phyloP scores from a whole-genome alignment of 805 yeast species.

The Lipomyces mesembrius region DNA sequence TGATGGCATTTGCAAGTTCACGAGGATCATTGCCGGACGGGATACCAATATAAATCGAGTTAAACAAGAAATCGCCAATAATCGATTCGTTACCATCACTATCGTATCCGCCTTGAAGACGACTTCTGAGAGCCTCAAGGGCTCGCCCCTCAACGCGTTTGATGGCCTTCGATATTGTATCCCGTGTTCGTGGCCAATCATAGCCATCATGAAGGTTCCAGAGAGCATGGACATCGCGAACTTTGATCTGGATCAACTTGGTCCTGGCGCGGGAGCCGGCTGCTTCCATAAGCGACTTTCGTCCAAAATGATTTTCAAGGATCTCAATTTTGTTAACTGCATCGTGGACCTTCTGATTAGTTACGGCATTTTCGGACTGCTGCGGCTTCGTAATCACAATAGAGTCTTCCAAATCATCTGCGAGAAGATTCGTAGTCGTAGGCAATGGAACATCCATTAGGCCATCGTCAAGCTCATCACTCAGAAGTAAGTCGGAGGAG shows the following conservation, averaged over 20 bases:
- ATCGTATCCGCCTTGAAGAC: conserved; percentile 28
- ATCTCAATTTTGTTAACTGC: conserved; percentile 32
- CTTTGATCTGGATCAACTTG: conserved; percentile 22
- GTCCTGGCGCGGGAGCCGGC: conserved; percentile 27
- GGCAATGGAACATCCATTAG: conserved; percentile 19
- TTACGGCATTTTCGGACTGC: neutral
- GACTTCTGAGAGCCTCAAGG: conserved; percentile 41
- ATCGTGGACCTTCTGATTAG: conserved; percentile 13
- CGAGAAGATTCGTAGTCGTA: neutral
- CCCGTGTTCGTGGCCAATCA: conserved; percentile 84
- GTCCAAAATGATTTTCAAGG: conserved; percentile 42
- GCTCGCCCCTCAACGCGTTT: conserved; percentile 61
- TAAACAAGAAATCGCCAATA: conserved; percentile 69
- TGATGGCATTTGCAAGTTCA: conserved; percentile 52
- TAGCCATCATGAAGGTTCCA: conserved; percentile 80
- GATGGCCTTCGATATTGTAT: conserved; percentile 66
- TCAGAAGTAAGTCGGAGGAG: conserved; percentile 2
- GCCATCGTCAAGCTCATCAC: conserved; percentile 3
- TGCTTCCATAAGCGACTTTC: conserved; percentile 29
- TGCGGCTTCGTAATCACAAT: neutral
- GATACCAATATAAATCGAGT: conserved; percentile 74
- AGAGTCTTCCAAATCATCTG: neutral
- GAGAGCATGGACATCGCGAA: conserved; percentile 37
- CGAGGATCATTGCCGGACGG: conserved; percentile 55
- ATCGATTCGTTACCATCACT: conserved; percentile 40